phyloP scores from a whole-genome alignment of 2,329 filamentous ascomycete species.

The Cadophora gregata region DNA sequence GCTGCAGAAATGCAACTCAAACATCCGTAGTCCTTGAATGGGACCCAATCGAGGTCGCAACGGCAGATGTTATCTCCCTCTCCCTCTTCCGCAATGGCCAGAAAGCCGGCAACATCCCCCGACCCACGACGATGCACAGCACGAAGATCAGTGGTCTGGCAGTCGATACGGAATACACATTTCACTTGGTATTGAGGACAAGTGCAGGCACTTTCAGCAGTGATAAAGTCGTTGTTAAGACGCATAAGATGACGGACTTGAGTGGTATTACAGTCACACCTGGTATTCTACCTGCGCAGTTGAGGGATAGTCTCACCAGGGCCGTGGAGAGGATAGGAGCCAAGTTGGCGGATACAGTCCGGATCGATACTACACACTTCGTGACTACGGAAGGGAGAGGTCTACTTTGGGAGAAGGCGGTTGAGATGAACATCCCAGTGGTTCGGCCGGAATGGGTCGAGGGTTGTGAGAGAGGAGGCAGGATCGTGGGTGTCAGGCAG shows the following conservation, averaged over 20 bases:
- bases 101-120: slow-evolving; percentile 94
- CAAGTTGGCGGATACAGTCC: slow-evolving; percentile 85
- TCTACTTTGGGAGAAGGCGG: slow-evolving; percentile 91
- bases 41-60: slow-evolving; percentile 93
- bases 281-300: slow-evolving; percentile 77
- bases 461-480: slow-evolving; percentile 91
- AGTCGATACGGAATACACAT: slow-evolving; percentile 95
- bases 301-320: slow-evolving; percentile 73
- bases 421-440: slow-evolving; percentile 97
- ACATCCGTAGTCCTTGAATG: slow-evolving; percentile 98
- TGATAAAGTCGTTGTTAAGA: slow-evolving; percentile 83
- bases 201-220: slow-evolving; percentile 86
- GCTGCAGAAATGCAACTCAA: slow-evolving; percentile 96
- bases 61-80: slow-evolving; percentile 86
- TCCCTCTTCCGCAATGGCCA: slow-evolving; percentile 94
- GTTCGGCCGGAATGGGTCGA: slow-evolving; percentile 97
- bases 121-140: slow-evolving; percentile 84
- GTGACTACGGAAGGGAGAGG: slow-evolving; percentile 94
- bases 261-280: slow-evolving; percentile 94
- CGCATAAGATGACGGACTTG: slow-evolving; percentile 98
- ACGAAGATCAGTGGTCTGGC: slow-evolving; percentile 97
- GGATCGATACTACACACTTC: slow-evolving; percentile 98
- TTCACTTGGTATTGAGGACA: slow-evolving; percentile 90
- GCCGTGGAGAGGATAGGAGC: slow-evolving; percentile 90
- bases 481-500: slow-evolving; percentile 91